Conservation (phyloP, 2,329 filamentous ascomycete genomes). For the Trichoderma cornu-damae region DNA sequence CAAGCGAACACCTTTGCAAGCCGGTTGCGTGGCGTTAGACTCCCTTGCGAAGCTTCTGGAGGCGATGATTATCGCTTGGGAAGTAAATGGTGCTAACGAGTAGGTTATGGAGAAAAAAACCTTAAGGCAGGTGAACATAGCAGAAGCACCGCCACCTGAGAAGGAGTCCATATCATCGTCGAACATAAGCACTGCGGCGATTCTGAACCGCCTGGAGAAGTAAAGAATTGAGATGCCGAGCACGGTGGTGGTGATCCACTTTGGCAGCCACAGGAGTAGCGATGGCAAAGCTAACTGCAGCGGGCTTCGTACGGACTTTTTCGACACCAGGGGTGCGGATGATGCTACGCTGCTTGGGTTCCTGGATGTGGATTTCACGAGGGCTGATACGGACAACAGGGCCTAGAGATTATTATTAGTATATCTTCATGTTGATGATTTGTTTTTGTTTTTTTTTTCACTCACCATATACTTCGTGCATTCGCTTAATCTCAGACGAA, state of each 20-base stretch:
- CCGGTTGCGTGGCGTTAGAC: no score
- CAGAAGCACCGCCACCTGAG: conserved; percentile 17
- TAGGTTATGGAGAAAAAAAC: not conserved
- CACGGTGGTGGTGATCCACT: conserved; percentile 19
- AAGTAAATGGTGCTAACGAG: not conserved
- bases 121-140: conserved; percentile 21
- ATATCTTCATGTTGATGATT: not conserved
- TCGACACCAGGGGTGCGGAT: conserved; percentile 22
- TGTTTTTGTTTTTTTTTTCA: no score
- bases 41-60: no score
- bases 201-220: conserved; percentile 25
- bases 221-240: conserved; percentile 18
- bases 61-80: no score
- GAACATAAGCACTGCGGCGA: conserved; percentile 17
- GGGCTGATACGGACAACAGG: conserved; percentile 33
- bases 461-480: conserved; percentile 30
- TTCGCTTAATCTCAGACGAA: conserved; percentile 24
- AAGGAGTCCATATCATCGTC: conserved; percentile 15
- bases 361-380: conserved; percentile 30
- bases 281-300: conserved; percentile 5
- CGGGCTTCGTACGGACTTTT: conserved; percentile 2
- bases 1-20: no score
- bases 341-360: conserved; percentile 25
- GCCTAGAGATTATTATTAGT: conserved; percentile 19
- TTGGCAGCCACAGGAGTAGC: conserved; percentile 12